Base-by-base conservation (phyloP, 129 eudicot genomes). In the Chrysanthemum seticuspe region DNA sequence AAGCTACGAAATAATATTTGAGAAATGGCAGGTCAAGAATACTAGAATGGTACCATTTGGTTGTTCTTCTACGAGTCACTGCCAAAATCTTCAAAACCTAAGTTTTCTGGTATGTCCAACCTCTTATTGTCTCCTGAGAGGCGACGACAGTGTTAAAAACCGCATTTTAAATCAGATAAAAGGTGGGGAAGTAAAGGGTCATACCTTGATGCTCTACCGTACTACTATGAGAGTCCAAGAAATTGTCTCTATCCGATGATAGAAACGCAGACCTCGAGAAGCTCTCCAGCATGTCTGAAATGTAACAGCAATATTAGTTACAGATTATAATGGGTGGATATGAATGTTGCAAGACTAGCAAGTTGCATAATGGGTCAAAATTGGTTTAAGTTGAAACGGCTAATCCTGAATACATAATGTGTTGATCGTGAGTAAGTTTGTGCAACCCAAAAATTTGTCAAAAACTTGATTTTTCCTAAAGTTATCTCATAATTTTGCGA, bases 281-380 rank as follows among this genome's bases (percentile, higher is more conserved):
- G 80, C 82, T 85, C 63, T 83, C 94, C 29, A 87, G 71, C 67
- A 89, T 71, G 71, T 83, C 96, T 92, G 90, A 61, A 80, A 76
- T 31, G 53, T 29, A 62, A 76, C 15, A 29, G 19, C 48, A 8
- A 74, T 23, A 16, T 31, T 15, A 68, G 64, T 56, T 10, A 48
- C 8, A 40, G 16, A 68, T 31, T 55, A 5, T 71, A 15, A 53
- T 13, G 23, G 66, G 11, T 25, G 40, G 25, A 63, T 13, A 29
- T 21, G 34, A 8, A 74, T 9, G 34, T 48, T 31, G 59, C 50
- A 62, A 52, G 57, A 52, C 8, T 14, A n/a, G 40, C 31, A 15
- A 31, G 18, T 40, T 15, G 18, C 50, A 36, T 40, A 65, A 65
- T 34, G 27, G 49, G 14, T 34, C 69, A 66, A 66, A 40, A 66